Evolutionary conservation across 768 basidiomycete genomes (phyloP).

Genomic region (Boletus bicolor): DNA sequence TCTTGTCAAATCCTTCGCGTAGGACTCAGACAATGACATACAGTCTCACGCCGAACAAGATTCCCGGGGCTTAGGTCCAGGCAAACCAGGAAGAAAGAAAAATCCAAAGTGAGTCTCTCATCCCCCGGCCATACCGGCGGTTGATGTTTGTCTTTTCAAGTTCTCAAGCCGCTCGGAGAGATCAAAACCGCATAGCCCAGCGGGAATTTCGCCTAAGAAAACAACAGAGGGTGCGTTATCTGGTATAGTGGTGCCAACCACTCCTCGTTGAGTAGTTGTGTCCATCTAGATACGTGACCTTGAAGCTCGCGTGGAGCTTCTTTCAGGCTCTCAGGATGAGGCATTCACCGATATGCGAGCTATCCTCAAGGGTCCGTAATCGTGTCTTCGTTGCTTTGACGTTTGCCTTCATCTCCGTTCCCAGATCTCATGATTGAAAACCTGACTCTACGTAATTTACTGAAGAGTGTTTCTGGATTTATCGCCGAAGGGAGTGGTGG

Average conservation of each 20-base stretch:
- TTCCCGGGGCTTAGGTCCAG: conserved; percentile 19
- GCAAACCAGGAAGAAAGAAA: conserved; percentile 74
- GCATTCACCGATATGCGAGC: conserved; percentile 78
- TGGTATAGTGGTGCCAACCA: neutral
- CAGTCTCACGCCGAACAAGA: conserved; percentile 45
- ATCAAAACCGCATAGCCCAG: conserved; percentile 91
- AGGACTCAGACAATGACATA: conserved; percentile 72
- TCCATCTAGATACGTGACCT: conserved; percentile 80
- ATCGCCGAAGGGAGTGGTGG: conserved; percentile 87
- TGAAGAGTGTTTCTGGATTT: conserved; percentile 72
- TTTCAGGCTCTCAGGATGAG: conserved; percentile 91
- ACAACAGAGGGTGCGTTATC: conserved; percentile 67
- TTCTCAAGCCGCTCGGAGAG: conserved; percentile 83
- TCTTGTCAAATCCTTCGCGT: conserved; percentile 7
- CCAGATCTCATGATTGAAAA: conserved; percentile 89
- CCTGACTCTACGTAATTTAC: conserved; percentile 72
- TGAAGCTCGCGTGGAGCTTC: conserved; percentile 91
- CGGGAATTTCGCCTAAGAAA: conserved; percentile 90
- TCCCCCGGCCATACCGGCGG: conserved; percentile 1
- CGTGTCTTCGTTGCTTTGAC: neutral
- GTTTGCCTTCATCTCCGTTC: conserved; percentile 5
- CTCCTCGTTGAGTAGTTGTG: conserved; percentile 3
- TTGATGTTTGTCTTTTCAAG: conserved; percentile 38
- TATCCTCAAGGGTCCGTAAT: conserved; percentile 64
- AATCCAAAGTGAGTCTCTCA: conserved; percentile 68